Base-by-base conservation (phyloP, 257 asterid genomes). In the Scutellaria minor region DNA sequence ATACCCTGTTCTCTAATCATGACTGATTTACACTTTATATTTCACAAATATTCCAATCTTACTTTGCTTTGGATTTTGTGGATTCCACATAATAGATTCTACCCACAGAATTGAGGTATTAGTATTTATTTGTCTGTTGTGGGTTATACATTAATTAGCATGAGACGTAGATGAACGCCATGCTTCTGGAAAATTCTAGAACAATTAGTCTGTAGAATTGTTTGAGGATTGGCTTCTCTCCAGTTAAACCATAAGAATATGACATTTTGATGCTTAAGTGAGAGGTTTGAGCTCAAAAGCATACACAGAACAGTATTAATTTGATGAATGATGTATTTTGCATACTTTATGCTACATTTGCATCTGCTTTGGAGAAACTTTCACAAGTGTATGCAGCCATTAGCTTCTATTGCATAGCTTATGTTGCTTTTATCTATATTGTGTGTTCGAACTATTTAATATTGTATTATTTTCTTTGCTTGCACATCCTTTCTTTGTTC, bases 401-500 rank as follows among this genome's bases (percentile, higher is more conserved):
- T 73, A 39, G 39, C 48, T 50, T 13, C 48, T 65, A 47, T 44
- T 70, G 64, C 69, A 39, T 42, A 41, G 11, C 15, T 46, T 9
- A 37, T 27, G 14, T 44, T 58, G 44, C 44, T 59, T 44, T 61
- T 48, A 14, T 41, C 65, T 65, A 53, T 74, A 20, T 41, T 50
- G 5, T 50, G 47, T 70, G 31, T 45, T 72, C 22, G 61, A 46
- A 71, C 50, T 31, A 52, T 44, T 62, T 44, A 60, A 6, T 51
- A 24, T 41, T 50, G n/a, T 66, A 35, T 65, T 20, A 22, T 66
- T 65, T 47, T 58, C 59, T 76, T 58, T 22, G 9, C 68, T 48
- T 52, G 76, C 66, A 64, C 69, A 44, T 42, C 45, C 54, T 27
- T 61, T 46, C 73, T 59, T 51, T 56, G 27, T 3, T 37, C 54